Base-by-base conservation (phyloP, 2,329 filamentous ascomycete genomes). In the Sclerotinia minor region DNA sequence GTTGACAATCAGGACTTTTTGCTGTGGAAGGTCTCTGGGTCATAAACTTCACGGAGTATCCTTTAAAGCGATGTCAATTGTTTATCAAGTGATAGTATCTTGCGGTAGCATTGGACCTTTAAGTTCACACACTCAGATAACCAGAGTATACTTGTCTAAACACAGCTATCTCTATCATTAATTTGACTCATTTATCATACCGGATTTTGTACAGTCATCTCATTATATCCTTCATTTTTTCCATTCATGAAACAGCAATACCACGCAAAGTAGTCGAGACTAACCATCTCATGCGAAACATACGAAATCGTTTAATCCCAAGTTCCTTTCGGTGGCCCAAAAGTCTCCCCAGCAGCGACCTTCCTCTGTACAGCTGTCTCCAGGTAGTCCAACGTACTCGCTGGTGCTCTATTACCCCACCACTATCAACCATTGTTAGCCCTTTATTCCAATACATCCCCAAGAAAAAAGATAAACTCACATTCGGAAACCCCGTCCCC, bases 341-440 rank as follows among this genome's bases (percentile, higher is more conserved):
- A 72, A 26, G 58, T 69, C 38, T 69, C 64, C 13, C 72, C 71
- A 49, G 61, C 19, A n/a, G 63, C 45, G 6, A 73, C 61, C 45
- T 66, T 70, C 32, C 50, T 69, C 59, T 71, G 68, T 7, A 73
- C 63, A 26, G 72, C 71, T 44, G 58, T 68, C 21, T 71, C 69
- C 17, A 69, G 32, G 55, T 67, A 68, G 58, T 73, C 71, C 64
- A 72, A 57, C 45, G 72, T 73, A 21, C 38, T 65, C 8, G 50
- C 64, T 5, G 64, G 69, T 21, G 68, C 83, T 81, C 8, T 82
- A 81, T 13, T 90, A 7, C 88, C 88, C 89, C 89, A 92, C 89
- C 90, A 92, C 64, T 67, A 45, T 1, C 19, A 8, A n/a, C 11
- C 7, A 24, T 5, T 2, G 19, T 67, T 45, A 67, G 64, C 5